Evolutionary conservation across 2,329 filamentous ascomycete genomes (phyloP).

Genomic region (Cladosporium sp.): DNA sequence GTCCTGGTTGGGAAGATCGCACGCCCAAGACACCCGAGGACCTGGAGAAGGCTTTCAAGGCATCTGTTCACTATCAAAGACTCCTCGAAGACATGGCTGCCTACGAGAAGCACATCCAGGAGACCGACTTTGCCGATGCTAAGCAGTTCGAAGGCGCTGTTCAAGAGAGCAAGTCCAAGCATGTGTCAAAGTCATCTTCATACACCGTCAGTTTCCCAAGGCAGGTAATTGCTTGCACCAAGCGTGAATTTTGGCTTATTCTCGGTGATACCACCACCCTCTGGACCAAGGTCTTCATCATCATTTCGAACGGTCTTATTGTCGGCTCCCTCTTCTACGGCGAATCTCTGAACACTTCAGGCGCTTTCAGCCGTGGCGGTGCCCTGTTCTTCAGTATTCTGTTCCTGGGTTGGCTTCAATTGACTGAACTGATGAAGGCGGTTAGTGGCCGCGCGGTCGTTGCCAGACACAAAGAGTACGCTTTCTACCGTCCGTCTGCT

Average conservation of each 20-base stretch:
- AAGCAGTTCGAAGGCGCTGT: constrained; percentile 61
- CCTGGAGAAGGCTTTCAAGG: constrained; percentile 62
- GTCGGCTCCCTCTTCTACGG: constrained; percentile 77
- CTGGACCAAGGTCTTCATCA: constrained; percentile 75
- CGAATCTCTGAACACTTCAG: constrained; percentile 54
- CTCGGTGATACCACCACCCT: constrained; percentile 70
- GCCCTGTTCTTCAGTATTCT: constrained; percentile 63
- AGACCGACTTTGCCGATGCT: constrained; percentile 57
- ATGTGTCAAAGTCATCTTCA: constrained; percentile 63
- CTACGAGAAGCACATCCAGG: constrained; percentile 56
- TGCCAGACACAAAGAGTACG: constrained; percentile 63
- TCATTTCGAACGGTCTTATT: constrained; percentile 69
- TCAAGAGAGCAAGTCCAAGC: constrained; percentile 61
- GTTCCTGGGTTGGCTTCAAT: constrained; percentile 66
- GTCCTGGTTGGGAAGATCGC: constrained; percentile 59
- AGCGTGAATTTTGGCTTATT: constrained; percentile 74
- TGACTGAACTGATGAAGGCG: constrained; percentile 74
- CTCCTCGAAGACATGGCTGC: constrained; percentile 58
- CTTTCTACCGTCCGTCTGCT: constrained; percentile 66
- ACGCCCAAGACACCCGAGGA: constrained; percentile 68
- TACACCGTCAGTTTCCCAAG: constrained; percentile 72
- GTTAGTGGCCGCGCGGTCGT: constrained; percentile 68
- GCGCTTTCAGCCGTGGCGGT: constrained; percentile 61
- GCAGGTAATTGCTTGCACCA: constrained; percentile 66
- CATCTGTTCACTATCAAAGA: constrained; percentile 58